Evolutionary conservation across 2,329 filamentous ascomycete genomes (phyloP), one percentile per base, ranked within the genome.

Genomic region (Cordyceps farinosa): DNA sequence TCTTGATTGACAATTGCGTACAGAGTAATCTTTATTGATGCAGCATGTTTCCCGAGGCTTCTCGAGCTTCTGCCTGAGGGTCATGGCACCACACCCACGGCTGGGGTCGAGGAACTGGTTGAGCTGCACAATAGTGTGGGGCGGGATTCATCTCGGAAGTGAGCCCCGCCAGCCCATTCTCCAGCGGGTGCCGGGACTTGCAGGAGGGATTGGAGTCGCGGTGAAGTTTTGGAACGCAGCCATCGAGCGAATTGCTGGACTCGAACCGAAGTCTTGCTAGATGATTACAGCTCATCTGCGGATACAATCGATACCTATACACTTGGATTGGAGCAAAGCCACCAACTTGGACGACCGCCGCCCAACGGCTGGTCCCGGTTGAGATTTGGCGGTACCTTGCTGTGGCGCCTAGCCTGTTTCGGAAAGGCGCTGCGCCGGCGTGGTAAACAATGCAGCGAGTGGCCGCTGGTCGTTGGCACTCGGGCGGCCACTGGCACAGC

Each of bases 371-470:
- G 32, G 47, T 52, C 38, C n/a, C 52, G 57, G 58, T 57, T 59
- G 63, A 50, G 48, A 36, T 48, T 59, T 44, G 64, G 60, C 44
- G 56, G 58, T 65, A 60, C 56, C 54, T 64, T 52, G 62, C 61
- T 61, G 56, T 61, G 57, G 42, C 67, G 67, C 72, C 68, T 73
- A 72, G 57, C 73, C 71, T 34, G 62, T 73, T 69, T 66, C 32
- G 66, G 65, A n/a, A 51, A 63, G n/a, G 73, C 73, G 73, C 72
- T 66, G 70, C 22, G 55, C 67, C 70, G 69, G 1, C 22, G 13
- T 36, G 50, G 69, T 72, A 75, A 76, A 75, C 74, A 77, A 74
- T 22, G 67, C 68, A 22, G 72, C 74, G 67, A 71, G 67, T 69
- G 67, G 64, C 65, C 62, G 10, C 48, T 51, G 62, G 48, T 13